Percentiles rank a stretch among this genome's conserved stretches.
Evolutionary conservation across 1,284 basidiomycete genomes (phyloP).

Genomic region (Sparassis latifolia): DNA sequence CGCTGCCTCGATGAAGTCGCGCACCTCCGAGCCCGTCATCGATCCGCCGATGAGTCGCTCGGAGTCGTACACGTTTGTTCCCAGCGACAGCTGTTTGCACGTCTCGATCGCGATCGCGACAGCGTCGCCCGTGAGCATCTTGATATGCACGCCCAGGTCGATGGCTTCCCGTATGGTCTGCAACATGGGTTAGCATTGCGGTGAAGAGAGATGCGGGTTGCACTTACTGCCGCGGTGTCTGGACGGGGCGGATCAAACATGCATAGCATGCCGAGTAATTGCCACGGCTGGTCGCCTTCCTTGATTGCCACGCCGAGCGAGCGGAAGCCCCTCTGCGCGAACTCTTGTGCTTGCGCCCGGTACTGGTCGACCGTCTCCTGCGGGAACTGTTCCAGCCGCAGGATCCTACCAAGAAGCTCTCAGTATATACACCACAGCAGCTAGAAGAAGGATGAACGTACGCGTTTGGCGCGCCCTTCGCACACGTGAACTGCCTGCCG

Average conservation of each 20-base stretch:
- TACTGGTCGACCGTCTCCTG: constrained; percentile 5
- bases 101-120: constrained; percentile 10
- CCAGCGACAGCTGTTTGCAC: constrained; percentile 8
- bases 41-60: constrained; percentile 6
- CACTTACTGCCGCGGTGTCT: constrained; percentile 5
- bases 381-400: constrained; percentile 5
- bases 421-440: neutral
- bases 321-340: constrained; percentile 8
- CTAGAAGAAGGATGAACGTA: neutral
- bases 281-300: constrained; percentile 7
- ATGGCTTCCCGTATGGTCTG: constrained; percentile 8
- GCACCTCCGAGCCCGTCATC: constrained; percentile 8
- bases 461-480: constrained; percentile 9
- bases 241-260: constrained; percentile 8
- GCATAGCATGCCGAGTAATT: constrained; percentile 6
- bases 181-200: neutral
- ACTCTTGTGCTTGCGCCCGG: constrained; percentile 7
- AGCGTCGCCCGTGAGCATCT: constrained; percentile 10
- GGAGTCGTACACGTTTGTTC: constrained; percentile 10
- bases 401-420: neutral
- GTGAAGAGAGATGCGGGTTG: neutral
- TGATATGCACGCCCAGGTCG: constrained; percentile 7
- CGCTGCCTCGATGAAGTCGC: constrained; percentile 8
- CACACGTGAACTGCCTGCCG: constrained; percentile 5
- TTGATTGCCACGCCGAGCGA: constrained; percentile 7